Base-by-base conservation (phyloP, 495 filamentous ascomycete species). In the Bathelium albidoporum region DNA sequence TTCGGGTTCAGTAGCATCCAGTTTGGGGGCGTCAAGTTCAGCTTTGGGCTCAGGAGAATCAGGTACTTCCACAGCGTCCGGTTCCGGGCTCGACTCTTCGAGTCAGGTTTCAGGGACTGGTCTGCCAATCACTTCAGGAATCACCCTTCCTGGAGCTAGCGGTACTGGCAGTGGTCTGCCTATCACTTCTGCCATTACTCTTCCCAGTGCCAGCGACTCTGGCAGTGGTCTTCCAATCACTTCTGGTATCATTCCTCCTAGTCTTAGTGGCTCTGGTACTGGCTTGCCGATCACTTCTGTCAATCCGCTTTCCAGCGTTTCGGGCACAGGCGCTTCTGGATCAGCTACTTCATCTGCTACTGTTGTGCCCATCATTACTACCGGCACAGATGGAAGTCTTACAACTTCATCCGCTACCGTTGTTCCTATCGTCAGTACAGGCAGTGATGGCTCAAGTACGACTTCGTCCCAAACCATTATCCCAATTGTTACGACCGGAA, bases 401-500 rank as follows among this genome's bases (percentile, higher is more conserved):
- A 55, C 59, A 18, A 36, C 59, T 18, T 60, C 49, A 28, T 55
- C 49, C 26, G 20, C 12, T 24, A 55, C 49, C 16, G 24, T 55
- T 55, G 24, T 55, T 29, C 49, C 49, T 11, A 55, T 29, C 20
- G 49, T 55, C 29, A 28, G 12, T 12, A 55, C 49, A 2, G 49
- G 49, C 20, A 55, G 5, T 20, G 49, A 55, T 29, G 49, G 49
- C 24, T 9, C 24, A 29, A n/a, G 7, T 16, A 55, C 59, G 18
- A 60, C 59, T 11, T 60, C 59, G 11, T 22, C n/a, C n/a, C 14
- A 36, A 2, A 39, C 59, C 11, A 24, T 60, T 60, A 24, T 60
- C n/a, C 59, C 59, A 12, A 60, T 36, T 12, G 29, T 60, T 60
- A 36, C 59, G n/a, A 60, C 32, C n/a, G 59, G 59, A 60, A 60